These are phyloP conservation scores for Akanthomyces uredinophilus DNA, from an alignment of 2,329 filamentous ascomycete genomes.

Conservation along the genomic window DNA sequence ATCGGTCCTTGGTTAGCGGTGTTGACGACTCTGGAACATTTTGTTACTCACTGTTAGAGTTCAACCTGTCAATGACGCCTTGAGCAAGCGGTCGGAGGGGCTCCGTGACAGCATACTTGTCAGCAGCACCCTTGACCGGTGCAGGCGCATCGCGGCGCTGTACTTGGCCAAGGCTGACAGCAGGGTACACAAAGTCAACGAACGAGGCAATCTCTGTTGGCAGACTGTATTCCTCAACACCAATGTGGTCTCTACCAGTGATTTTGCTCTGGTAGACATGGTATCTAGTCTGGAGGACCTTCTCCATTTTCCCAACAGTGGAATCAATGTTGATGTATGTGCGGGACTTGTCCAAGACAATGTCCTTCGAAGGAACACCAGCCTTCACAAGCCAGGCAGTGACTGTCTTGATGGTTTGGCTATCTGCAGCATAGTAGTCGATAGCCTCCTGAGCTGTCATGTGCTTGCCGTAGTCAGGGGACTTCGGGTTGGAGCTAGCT, in stretches of 20 bases:
- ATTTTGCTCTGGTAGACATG: constrained; percentile 42
- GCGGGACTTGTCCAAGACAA: constrained; percentile 45
- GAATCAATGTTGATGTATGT: constrained; percentile 32
- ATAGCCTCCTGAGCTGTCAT: constrained; percentile 39
- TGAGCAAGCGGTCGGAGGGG: background rate
- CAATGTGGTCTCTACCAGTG: constrained; percentile 29
- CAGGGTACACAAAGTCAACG: constrained; percentile 37
- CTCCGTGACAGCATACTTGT: constrained; percentile 14
- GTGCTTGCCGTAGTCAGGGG: constrained; percentile 40
- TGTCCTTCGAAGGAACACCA: constrained; percentile 43
- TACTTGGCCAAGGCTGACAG: constrained; percentile 31
- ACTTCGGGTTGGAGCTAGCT: constrained; percentile 33
- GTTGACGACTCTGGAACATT: background rate
- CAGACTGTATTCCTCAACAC: constrained; percentile 36
- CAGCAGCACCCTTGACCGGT: background rate
- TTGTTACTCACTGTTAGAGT: background rate
- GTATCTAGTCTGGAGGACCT: constrained; percentile 47
- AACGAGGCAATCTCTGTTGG: constrained; percentile 31
- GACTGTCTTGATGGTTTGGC: constrained; percentile 43
- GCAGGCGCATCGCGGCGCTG: background rate
- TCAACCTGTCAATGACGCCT: constrained; percentile 2
- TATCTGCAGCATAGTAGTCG: constrained; percentile 35
- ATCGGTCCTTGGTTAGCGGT: background rate
- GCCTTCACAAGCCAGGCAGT: constrained; percentile 45
- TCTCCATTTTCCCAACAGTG: constrained; percentile 32